Conservation (phyloP, 345 rosid genomes). For the Eucalyptus polybractea region DNA sequence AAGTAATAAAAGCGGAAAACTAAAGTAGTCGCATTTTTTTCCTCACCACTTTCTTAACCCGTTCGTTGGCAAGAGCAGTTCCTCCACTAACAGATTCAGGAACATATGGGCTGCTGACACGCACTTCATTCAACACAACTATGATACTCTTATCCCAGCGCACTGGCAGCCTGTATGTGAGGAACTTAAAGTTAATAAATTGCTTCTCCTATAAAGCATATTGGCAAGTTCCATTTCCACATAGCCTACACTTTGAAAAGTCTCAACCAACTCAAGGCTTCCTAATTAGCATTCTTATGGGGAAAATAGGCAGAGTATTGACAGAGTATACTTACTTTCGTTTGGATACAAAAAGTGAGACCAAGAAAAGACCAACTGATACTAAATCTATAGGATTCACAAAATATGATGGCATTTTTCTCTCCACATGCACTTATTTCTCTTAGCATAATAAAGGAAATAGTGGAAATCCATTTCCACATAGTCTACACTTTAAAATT, state of each 20-base stretch:
- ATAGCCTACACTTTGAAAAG: neutral
- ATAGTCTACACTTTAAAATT: too few relatives aligned
- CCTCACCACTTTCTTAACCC: constrained; percentile 97
- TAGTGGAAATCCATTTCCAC: neutral
- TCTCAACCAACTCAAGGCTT: neutral
- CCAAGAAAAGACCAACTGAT: neutral
- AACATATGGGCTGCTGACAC: constrained; percentile 81
- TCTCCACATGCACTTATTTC: neutral
- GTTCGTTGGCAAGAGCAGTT: constrained; percentile 87
- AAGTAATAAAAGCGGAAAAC: neutral
- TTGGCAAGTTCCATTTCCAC: neutral
- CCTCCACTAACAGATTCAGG: constrained; percentile 88
- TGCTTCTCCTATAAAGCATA: neutral
- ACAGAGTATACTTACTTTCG: neutral
- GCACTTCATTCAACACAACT: constrained; percentile 88
- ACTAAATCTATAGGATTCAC: neutral
- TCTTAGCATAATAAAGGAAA: neutral
- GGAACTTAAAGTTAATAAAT: neutral
- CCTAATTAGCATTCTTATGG: neutral
- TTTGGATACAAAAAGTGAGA: neutral
- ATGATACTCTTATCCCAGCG: constrained; percentile 91
- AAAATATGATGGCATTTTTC: neutral
- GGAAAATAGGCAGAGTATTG: neutral
- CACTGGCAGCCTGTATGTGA: constrained; percentile 81
- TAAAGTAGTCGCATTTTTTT: neutral